Evolutionary conservation across 805 yeast species (phyloP).

Genomic region (Monosporozyma solicola): DNA sequence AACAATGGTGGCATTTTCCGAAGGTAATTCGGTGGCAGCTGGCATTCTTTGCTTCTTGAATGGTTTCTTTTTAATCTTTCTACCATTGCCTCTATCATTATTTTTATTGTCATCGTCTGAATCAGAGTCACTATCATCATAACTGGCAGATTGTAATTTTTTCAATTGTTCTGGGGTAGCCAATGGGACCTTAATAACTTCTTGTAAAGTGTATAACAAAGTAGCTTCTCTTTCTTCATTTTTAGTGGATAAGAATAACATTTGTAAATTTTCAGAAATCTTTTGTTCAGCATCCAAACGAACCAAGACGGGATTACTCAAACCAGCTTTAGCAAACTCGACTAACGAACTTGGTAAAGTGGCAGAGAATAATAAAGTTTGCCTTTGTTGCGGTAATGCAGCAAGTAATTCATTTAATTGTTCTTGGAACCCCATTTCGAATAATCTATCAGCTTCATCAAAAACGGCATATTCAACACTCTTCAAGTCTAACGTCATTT

Average conservation of each 20-base stretch:
- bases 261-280: slow-evolving; percentile 80
- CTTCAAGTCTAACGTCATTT: slow-evolving; percentile 80
- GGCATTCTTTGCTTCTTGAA: slow-evolving; percentile 53
- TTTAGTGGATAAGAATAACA: slow-evolving; percentile 77
- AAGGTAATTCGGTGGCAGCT: slow-evolving; percentile 75
- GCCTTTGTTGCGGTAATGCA: slow-evolving; percentile 72
- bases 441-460: slow-evolving; percentile 95
- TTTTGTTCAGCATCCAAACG: slow-evolving; percentile 89
- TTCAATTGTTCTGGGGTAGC: slow-evolving; percentile 62
- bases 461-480: slow-evolving; percentile 85
- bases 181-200: slow-evolving; percentile 73
- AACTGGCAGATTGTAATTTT: slow-evolving; percentile 41
- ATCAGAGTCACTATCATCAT: slow-evolving; percentile 44
- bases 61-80: slow-evolving; percentile 31
- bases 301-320: slow-evolving; percentile 83
- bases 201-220: slow-evolving; percentile 65
- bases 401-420: slow-evolving; percentile 85
- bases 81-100: slow-evolving; percentile 16
- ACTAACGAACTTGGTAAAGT: slow-evolving; percentile 88
- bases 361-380: slow-evolving; percentile 86
- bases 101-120: slow-evolving; percentile 34
- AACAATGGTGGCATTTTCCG: slow-evolving; percentile 77
- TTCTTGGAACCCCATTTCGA: slow-evolving; percentile 93
- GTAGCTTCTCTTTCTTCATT: slow-evolving; percentile 86
- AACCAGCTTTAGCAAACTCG: slow-evolving; percentile 95